Evolutionary conservation across 2,329 filamentous ascomycete genomes (phyloP).

Genomic region (Xylaria sp.): DNA sequence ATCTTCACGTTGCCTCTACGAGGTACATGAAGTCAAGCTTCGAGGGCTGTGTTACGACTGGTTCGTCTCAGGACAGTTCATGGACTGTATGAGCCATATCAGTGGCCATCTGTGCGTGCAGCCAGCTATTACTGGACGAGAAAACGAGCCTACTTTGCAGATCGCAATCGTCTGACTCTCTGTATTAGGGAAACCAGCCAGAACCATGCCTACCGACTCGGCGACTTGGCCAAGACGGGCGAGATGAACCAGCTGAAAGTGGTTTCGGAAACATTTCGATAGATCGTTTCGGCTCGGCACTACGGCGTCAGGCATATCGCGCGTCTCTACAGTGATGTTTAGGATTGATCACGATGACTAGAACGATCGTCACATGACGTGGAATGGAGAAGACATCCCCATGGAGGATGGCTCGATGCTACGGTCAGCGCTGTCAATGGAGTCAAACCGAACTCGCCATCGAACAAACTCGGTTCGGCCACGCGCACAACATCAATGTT

Average conservation of each 20-base stretch:
- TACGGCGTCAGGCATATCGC: slow-evolving; percentile 19
- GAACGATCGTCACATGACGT: slow-evolving; percentile 6
- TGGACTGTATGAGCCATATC: slow-evolving; percentile 16
- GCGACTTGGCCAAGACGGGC: too few relatives aligned
- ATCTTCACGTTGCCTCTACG: slow-evolving; percentile 8
- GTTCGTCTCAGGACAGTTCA: slow-evolving; percentile 5
- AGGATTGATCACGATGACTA: slow-evolving; percentile 11
- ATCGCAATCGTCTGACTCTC: neutral
- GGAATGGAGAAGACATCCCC: neutral
- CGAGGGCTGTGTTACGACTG: slow-evolving; percentile 13
- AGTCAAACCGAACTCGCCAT: neutral
- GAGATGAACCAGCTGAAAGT: slow-evolving; percentile 15
- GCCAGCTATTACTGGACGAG: slow-evolving; percentile 8
- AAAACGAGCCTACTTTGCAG: neutral
- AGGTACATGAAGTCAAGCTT: neutral
- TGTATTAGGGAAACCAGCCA: neutral
- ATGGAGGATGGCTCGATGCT: neutral
- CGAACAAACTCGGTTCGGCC: neutral
- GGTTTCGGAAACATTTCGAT: slow-evolving; percentile 28
- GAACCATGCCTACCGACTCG: neutral
- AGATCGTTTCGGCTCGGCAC: slow-evolving; percentile 30
- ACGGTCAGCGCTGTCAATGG: neutral
- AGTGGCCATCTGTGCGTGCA: slow-evolving; percentile 2
- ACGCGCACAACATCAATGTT: neutral
- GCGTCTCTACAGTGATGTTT: slow-evolving; percentile 27